These are phyloP conservation scores for Dactylonectria macrodidyma DNA, from an alignment of 2,329 filamentous ascomycete genomes.

Conservation along the genomic window DNA sequence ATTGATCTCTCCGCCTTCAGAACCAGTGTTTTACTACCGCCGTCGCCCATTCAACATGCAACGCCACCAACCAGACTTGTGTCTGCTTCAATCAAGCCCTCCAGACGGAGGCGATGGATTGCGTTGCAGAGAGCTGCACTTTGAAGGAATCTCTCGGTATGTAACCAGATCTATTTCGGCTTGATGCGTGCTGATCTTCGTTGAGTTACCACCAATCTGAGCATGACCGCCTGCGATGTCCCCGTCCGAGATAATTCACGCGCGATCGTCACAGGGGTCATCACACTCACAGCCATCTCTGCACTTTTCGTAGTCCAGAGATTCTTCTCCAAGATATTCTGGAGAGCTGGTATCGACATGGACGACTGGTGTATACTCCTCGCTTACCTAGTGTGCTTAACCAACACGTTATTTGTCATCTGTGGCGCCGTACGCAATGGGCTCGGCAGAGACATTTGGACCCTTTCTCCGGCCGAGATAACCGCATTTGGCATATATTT, in stretches of 20 bases:
- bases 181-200: conserved; percentile 1
- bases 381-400: conserved; percentile 48
- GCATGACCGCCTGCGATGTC: conserved; percentile 46
- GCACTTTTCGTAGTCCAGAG: conserved; percentile 59
- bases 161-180: conserved; percentile 11
- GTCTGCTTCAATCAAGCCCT: conserved; percentile 2
- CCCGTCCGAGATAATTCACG: conserved; percentile 51
- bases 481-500: conserved; percentile 61
- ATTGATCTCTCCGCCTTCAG: too few species aligned
- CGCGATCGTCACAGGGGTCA: conserved; percentile 49
- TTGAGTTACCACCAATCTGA: conserved; percentile 43
- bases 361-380: conserved; percentile 56
- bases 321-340: conserved; percentile 53
- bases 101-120: conserved; percentile 35
- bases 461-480: conserved; percentile 57
- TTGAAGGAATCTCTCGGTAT: conserved; percentile 52
- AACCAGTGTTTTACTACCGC: conserved; percentile 3
- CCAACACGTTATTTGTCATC: conserved; percentile 49
- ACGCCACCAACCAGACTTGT: conserved; percentile 12
- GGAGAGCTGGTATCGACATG: conserved; percentile 52
- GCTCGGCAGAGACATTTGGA: conserved; percentile 67
- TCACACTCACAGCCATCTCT: conserved; percentile 53
- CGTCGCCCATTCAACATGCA: conserved; percentile 5
- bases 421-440: conserved; percentile 56
- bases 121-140: conserved; percentile 49